Evolutionary conservation across 148 eudicot species (phyloP), one percentile per base, ranked within the genome.

Genomic region (Vaccinium corymbosum): DNA sequence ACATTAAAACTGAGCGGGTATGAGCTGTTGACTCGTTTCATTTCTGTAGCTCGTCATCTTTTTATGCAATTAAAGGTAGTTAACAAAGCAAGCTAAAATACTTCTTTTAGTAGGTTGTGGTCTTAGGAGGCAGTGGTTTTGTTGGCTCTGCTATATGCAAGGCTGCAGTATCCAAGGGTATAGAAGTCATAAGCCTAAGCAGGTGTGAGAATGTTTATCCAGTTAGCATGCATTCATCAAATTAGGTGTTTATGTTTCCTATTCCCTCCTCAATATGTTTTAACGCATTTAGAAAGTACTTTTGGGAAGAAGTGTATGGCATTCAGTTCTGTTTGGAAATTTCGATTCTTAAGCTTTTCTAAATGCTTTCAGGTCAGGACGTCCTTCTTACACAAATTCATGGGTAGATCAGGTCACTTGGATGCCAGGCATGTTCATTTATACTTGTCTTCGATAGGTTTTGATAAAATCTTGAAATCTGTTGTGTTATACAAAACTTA

Each of bases 111-210:
- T 93, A 97, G 99, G 87, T 97, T 87, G 98, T 97, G 61, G 98
- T 97, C 83, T 84, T 97, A 84, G 99, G 99, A 89, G 99, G 99
- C 90, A 94, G 89, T 80, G 99, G 99, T 79, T 97, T 97, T 92
- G 97, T 97, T 88, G 99, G 99, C 78, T 93, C 99, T 25, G 99
- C 99, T 71, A 94, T 97, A 85, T 97, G 99, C 93, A 97, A 94
- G 93, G 99, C 98, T 87, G 99, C 99, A 66, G 91, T 93, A 76
- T 90, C 99, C 76, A 86, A 93, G 83, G 99, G 98, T 82, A 93
- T 97, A 61, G 99, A 97, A 90, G 97, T 92, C 85, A 86, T 90
- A 85, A 93, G 99, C 87, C 86, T 97, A 80, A 97, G 97, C 99
- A 97, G 99, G 99, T 97, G 64, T 61, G 75, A 53, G 72, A 84